Base-by-base conservation (phyloP, 306 rosid species). In the Canavalia ensiformis region DNA sequence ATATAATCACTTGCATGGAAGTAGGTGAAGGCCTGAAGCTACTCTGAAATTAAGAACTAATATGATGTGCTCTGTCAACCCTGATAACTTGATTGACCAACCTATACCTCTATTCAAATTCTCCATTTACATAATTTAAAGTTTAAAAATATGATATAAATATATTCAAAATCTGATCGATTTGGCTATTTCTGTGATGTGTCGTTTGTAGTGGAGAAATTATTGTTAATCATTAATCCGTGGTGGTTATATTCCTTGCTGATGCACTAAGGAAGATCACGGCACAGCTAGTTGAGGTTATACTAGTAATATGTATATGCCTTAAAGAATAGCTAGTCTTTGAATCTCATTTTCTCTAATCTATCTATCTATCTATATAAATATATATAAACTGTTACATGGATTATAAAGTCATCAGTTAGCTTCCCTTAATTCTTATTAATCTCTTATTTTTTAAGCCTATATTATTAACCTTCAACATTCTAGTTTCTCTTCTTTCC, bases 1-100 rank as follows among this genome's bases (percentile, higher is more conserved):
- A 57, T n/a, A 28, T 57, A 7, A 5, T 44, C 13, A 37, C 8
- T 44, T 33, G 25, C 18, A 46, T 18, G 11, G 25, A 71, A 59
- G n/a, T 71, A 37, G 64, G 64, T 54, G 6, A 51, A 13, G 28
- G 25, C 25, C 65, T 52, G 75, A 79, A 44, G 34, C 58, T 44
- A 18, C 81, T 28, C 29, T 67, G 18, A 42, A 44, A 67, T 66
- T 68, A 70, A 70, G 59, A 55, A 55, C 28, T 59, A 57, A 4
- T 25, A 56, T 68, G 50, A 45, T 39, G 31, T 68, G 31, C 8
- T 54, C 8, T 54, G 35, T 25, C 66, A 18, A 18, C 28, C 13
- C 4, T 30, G 9, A 52, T 7, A 63, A 68, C 74, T 68, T 68
- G 56, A 45, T 10, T 68, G 28, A 68, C 30, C 39, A 45, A 46